A percentile compares a stretch with the other conserved stretches of the same genome.
Evolutionary conservation across 169 alveolate genomes (phyloP).

Genomic region (Plasmodium malariae): DNA sequence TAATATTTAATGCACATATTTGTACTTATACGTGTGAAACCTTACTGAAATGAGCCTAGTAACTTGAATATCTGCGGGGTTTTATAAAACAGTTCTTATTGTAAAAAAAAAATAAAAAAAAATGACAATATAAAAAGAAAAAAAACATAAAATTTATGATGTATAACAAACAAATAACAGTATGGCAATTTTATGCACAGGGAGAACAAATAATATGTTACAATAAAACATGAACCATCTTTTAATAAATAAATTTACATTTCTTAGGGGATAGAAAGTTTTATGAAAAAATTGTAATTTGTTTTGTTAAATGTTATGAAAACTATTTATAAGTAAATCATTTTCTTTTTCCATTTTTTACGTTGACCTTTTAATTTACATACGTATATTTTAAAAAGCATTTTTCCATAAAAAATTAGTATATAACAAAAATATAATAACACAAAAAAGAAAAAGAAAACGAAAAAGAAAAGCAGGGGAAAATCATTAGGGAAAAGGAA

Average conservation of each 20-base stretch:
- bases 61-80: too few species aligned
- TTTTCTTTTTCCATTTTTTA: not conserved
- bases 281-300: constrained; percentile 8
- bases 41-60: too few species aligned
- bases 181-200: not conserved
- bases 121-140: too few species aligned
- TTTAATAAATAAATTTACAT: not conserved
- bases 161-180: too few species aligned
- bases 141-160: too few species aligned
- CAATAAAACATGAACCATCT: not conserved
- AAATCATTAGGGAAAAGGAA: not conserved
- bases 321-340: too few species aligned
- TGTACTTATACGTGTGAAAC: too few species aligned
- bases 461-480: not conserved
- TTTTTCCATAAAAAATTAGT: not conserved
- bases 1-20: too few species aligned
- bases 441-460: not conserved
- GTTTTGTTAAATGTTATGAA: too few species aligned
- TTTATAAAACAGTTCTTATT: too few species aligned
- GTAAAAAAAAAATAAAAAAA: too few species aligned
- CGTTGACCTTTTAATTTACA: not conserved
- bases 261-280: constrained; percentile 9
- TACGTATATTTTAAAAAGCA: not conserved
- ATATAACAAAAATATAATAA: not conserved
- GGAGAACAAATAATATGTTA: not conserved